Evolutionary conservation across 192 early-diverging fungal genomes (phyloP), one percentile per base, ranked within the genome.

Genomic region (Allomyces arbusculus): DNA sequence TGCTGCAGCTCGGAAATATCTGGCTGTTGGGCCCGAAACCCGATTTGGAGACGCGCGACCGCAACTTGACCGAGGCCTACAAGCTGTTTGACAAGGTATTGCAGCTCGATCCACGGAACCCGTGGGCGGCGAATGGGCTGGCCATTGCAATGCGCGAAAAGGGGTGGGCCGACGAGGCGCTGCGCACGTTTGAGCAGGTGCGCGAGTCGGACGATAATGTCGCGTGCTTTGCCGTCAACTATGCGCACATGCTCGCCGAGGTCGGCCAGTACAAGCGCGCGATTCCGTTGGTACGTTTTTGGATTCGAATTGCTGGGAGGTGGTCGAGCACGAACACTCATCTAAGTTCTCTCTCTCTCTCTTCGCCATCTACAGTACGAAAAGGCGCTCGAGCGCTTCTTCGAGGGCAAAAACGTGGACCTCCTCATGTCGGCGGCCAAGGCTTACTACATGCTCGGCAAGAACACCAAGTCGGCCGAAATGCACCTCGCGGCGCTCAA

Each of bases 91-190:
- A 84, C 44, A 89, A 87, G 69, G 84, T 79, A 8, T 62, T 92
- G 61, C 71, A 77, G 65, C 68, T 81, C 4, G 93, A 96, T 67
- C 72, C 73, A 10, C 71, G 68, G 63, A 91, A 90, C 67, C 78
- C 83, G 0, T 85, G 87, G 43, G 94, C 91, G 1, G 88, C 87
- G 0, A 86, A 90, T 61, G 94, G 94, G 22, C 76, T 91, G 33
- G 92, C 87, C 7, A 90, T 95, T 62, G 80, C 85, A 7, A 69
- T 93, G 65, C 90, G 88, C 64, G 91, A 92, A 69, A 75, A 74
- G 16, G 85, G 82, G 0, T 68, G 74, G 33, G 69, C 79, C 10
- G 67, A 73, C 7, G 83, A 87, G 10, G 90, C 91, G 0, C 71
- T 78, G 0, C 78, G 77, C 16, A 69, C 88, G 8, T 89, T 91